Evolutionary conservation across 2,329 filamentous ascomycete genomes (phyloP), one percentile per base, ranked within the genome.

Genomic region (Fusarium nematophilum): DNA sequence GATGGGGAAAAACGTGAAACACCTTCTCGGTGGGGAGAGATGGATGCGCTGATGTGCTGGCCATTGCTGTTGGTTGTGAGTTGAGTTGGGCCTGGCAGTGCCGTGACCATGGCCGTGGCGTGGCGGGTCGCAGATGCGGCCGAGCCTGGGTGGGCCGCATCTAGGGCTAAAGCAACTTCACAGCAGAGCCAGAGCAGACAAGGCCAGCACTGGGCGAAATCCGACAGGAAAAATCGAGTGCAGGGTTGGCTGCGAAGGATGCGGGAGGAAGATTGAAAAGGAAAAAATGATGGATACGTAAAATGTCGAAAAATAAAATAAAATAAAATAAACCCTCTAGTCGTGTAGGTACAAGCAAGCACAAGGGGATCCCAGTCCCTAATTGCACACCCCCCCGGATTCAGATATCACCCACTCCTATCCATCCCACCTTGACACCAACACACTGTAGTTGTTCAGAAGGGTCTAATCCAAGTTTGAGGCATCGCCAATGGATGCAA

Each of bases 101-200:
- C 50, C 59, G 52, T 53, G 48, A 33, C 51, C 26, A 43, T 60
- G 61, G 54, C 48, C 48, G 42, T 43, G 44, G 49, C 53, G 52
- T 64, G 59, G 45, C 60, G 55, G 69, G 69, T 69, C 59, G 66
- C 63, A 71, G 61, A 68, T 68, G 48, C 42, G 69, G 68, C 65
- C 65, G 42, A 63, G 65, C 57, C 59, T 61, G 51, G 54, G 53
- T 38, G 50, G 49, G 33, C 46, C 27, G 18, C 27, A 42, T 55
- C 48, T 53, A 65, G 66, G 46, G 56, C 49, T 69, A 60, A 62
- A 59, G 57, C 49, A 65, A 63, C 53, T 52, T 63, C 59, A 64
- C 51, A 47, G 54, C 49, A 55, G 29, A 31, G 18, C 29, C 26
- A 49, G 34, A 37, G 30, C 25, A 29, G 37, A 7, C 26, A 47